Percentiles rank a stretch among this genome's conserved stretches.
Evolutionary conservation across 2,329 filamentous ascomycete species (phyloP).

Genomic region (Penicillium sp.): DNA sequence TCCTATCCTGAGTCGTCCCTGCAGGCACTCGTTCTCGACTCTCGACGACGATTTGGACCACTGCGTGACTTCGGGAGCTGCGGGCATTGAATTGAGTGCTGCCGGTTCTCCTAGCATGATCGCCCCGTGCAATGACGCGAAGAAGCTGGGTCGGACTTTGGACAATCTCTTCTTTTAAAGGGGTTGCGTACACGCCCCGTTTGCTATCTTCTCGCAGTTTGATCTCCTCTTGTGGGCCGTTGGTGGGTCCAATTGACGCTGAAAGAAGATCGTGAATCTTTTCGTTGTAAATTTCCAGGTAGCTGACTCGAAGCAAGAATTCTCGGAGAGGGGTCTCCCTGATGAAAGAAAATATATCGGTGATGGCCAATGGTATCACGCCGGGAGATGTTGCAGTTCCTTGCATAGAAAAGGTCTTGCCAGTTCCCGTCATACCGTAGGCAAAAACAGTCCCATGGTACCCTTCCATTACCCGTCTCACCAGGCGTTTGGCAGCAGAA

Average conservation of each 20-base stretch:
- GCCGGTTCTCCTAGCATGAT: conserved; percentile 85
- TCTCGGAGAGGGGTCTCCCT: conserved; percentile 93
- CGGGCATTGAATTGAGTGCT: conserved; percentile 97
- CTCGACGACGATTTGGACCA: conserved; percentile 98
- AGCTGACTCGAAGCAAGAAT: conserved; percentile 93
- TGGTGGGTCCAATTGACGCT: conserved; percentile 62
- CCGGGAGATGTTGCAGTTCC: conserved; percentile 93
- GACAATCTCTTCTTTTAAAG: conserved; percentile 96
- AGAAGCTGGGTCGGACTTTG: conserved; percentile 95
- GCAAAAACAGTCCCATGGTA: conserved; percentile 98
- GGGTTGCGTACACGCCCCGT: conserved; percentile 92
- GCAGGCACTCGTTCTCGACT: conserved; percentile 82
- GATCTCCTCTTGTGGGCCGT: conserved; percentile 81
- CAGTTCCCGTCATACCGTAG: conserved; percentile 98
- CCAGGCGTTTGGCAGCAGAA: conserved; percentile 87
- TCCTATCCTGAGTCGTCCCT: conserved; percentile 61
- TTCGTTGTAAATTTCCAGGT: conserved; percentile 98
- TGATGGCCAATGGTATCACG: conserved; percentile 96
- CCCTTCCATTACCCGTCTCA: conserved; percentile 97
- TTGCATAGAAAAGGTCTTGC: conserved; percentile 99
- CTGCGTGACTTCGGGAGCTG: conserved; percentile 96
- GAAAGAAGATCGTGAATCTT: conserved; percentile 93
- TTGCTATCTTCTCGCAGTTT: conserved; percentile 97
- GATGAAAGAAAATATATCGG: conserved; percentile 99
- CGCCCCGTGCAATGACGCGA: conserved; percentile 91